Evolutionary conservation across 2,329 filamentous ascomycete genomes (phyloP).

Genomic region (Fonsecaea pugnacius): DNA sequence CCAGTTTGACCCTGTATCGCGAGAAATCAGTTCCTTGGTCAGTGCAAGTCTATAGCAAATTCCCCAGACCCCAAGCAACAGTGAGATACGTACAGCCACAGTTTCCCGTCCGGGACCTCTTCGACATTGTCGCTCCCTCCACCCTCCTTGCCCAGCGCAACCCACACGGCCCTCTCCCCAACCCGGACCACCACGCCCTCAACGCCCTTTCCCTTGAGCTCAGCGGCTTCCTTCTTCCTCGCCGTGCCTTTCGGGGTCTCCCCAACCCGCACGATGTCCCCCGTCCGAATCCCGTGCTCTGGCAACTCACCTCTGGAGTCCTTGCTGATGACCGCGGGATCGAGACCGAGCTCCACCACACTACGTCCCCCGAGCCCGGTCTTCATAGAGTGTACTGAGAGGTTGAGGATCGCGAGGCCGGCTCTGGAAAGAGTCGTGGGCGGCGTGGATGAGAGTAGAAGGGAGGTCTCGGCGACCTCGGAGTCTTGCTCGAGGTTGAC

Average conservation of each 20-base stretch:
- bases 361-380: conserved; percentile 92
- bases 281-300: conserved; percentile 53
- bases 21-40: conserved; percentile 43
- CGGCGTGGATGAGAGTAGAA: conserved; percentile 42
- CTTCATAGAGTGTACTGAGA: conserved; percentile 69
- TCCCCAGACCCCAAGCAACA: background rate
- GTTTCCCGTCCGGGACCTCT: conserved; percentile 59
- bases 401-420: conserved; percentile 48
- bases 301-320: conserved; percentile 42
- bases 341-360: conserved; percentile 75
- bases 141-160: conserved; percentile 49
- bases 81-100: conserved; percentile 63
- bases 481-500: conserved; percentile 51
- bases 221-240: conserved; percentile 42
- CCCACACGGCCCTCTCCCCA: conserved; percentile 49
- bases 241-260: conserved; percentile 44
- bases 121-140: conserved; percentile 50
- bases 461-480: conserved; percentile 50
- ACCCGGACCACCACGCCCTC: conserved; percentile 55
- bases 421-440: conserved; percentile 47
- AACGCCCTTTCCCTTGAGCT: conserved; percentile 42
- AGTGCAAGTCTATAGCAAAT: background rate
- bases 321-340: conserved; percentile 66
- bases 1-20: conserved; percentile 62
- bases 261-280: conserved; percentile 53